phyloP scores from a whole-genome alignment of 1,139 yeast genomes.

The Yarrowia galli region DNA sequence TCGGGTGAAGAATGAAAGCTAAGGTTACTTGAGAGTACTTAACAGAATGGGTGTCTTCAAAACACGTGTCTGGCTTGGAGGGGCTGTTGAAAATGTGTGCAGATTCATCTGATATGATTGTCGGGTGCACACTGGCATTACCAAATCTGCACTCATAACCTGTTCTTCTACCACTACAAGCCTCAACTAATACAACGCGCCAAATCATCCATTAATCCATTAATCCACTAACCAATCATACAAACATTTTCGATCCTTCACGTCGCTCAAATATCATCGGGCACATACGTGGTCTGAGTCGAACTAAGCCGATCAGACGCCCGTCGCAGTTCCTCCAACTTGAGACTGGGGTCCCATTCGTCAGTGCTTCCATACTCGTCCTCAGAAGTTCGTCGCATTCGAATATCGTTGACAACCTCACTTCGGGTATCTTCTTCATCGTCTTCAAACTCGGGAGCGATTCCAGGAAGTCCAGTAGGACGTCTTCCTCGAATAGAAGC shows the following conservation, averaged over 20 bases:
- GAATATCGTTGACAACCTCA: constrained; percentile 12
- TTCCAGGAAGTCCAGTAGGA: constrained; percentile 18
- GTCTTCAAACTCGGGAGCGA: constrained; percentile 23
- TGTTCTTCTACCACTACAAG: not conserved
- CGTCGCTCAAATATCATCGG: constrained; percentile 15
- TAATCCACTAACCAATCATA: not conserved
- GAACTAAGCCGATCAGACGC: constrained; percentile 21
- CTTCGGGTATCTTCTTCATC: constrained; percentile 10
- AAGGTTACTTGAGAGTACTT: not conserved
- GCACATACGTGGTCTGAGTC: not conserved
- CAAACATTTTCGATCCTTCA: not conserved
- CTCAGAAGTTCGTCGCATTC: constrained; percentile 20
- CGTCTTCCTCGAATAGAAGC: constrained; percentile 26
- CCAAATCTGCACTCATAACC: no score
- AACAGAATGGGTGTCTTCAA: no score
- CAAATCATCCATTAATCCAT: not conserved
- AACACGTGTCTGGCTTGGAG: no score
- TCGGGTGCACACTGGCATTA: no score
- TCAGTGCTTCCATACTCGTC: constrained; percentile 23
- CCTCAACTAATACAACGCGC: no score
- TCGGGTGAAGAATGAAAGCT: not conserved
- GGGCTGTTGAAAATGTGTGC: no score
- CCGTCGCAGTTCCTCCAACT: constrained; percentile 32
- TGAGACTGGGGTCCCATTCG: constrained; percentile 35
- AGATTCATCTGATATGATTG: no score